Evolutionary conservation across 345 rosid genomes (phyloP), one percentile per base, ranked within the genome.

Genomic region (Eucalyptus polyanthemos): DNA sequence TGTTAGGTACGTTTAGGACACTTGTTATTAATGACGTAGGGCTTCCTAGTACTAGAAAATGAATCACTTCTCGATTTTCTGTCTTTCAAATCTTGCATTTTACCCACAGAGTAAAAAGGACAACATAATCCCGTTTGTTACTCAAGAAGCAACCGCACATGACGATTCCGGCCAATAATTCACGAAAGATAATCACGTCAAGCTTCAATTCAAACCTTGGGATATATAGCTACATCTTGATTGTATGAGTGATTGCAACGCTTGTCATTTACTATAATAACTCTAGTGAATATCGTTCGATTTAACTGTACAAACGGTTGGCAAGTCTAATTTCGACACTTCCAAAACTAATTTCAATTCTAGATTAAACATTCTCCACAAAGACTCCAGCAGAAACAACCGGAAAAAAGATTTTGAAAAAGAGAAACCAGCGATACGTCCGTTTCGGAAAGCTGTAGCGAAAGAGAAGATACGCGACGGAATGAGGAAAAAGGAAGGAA

Each of bases 381-480:
- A 69, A 9, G 5, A 9, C 80, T 69, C 80, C 80, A 0, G 44
- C 80, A 69, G 80, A 69, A 69, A 69, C 80, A 9, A 4, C 81
- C 86, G 62, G 86, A 40, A 50, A 88, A 90, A 22, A 19, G 90
- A 65, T 50, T 27, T 60, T 50, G 58, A 67, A 24, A 31, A 44
- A 58, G n/a, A 11, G 50, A 62, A 31, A 62, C 50, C 34, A 87
- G 49, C 90, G 91, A 90, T 5, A 51, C 31, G 93, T 91, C 93
- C 27, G 85, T 86, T 89, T 93, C 95, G 81, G 62, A 88, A 21
- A 40, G 27, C 40, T 60, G 90, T 60, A 88, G 47, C n/a, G 58
- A 87, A 80, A 89, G 89, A 51, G 86, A 89, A 86, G 92, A 90
- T 92, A 25, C 53, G 89, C 51, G 65, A 89, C 29, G 92, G 94